Evolutionary conservation across 805 yeast genomes (phyloP), one percentile per base, ranked within the genome.

Genomic region (Metschnikowia picachoensis): DNA sequence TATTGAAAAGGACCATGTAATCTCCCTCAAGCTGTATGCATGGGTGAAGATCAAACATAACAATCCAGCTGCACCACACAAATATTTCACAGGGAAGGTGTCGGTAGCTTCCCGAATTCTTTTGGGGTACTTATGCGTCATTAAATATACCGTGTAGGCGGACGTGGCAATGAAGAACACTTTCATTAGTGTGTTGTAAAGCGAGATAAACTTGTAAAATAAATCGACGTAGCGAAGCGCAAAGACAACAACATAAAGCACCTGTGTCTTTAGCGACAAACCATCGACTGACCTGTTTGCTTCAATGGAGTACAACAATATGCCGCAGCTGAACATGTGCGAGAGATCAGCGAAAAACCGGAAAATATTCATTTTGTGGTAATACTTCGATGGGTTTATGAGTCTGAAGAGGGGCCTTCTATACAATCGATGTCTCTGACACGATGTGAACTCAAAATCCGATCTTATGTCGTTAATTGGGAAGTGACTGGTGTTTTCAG

Each of bases 211-310:
- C 43, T 72, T 73, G 64, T 70, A 68, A 48, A 83, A 63, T 48
- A 82, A 61, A 64, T 85, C 90, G 48, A 86, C 53, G 64, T 89
- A 90, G 50, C 97, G 78, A 12, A 90, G 75, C 36, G 80, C 60
- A 57, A 80, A 90, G 15, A 89, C 96, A 30, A 83, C 52, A 36
- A 78, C 80, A 64, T 92, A 94, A 35, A 92, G 70, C 1, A 78
- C 70, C 63, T 94, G 98, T 0, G 98, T 87, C 68, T 92, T 92
- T 61, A 87, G 70, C 1, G 97, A 90, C 40, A 94, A 78, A 37
- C 99, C 99, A 29, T 81, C 78, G 39, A 86, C 82, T 7, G 95
- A 83, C 49, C 72, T 73, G 45, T 85, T 77, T 6, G 68, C 60
- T 43, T 72, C 76, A 55, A 94, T 88, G 35, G 89, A 79, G 44